Percentiles rank a stretch among this genome's conserved stretches.
phyloP scores from a whole-genome alignment of 768 basidiomycete species.

The Lactarius akahatsu region DNA sequence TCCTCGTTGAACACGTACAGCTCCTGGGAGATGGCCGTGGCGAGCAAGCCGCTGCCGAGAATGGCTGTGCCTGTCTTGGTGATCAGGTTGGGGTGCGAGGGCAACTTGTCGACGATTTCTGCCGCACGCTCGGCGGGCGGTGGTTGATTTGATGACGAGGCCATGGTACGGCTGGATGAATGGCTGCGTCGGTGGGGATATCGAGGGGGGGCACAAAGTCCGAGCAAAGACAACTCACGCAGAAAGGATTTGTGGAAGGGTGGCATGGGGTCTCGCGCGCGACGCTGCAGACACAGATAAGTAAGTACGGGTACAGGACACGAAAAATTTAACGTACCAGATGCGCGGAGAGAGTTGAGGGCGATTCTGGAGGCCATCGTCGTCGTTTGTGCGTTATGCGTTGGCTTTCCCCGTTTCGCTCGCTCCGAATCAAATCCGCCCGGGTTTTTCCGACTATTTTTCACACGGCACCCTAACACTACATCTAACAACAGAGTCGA shows the following conservation, averaged over 20 bases:
- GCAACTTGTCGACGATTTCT: constrained; percentile 85
- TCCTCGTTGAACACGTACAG: constrained; percentile 98
- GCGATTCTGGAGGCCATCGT: constrained; percentile 36
- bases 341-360: constrained; percentile 31
- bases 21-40: constrained; percentile 94
- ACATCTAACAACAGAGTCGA: neutral
- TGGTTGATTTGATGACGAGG: constrained; percentile 59
- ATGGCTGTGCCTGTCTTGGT: constrained; percentile 94
- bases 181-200: neutral
- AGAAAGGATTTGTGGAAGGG: constrained; percentile 46
- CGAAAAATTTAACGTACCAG: constrained; percentile 22
- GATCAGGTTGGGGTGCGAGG: constrained; percentile 81
- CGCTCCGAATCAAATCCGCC: neutral
- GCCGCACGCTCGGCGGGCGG: constrained; percentile 84
- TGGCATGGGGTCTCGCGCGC: constrained; percentile 38
- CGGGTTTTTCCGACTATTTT: neutral
- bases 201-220: constrained; percentile 21
- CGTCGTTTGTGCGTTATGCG: constrained; percentile 14
- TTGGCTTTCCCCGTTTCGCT: neutral
- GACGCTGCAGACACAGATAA: constrained; percentile 23
- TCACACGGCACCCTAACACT: neutral
- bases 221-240: constrained; percentile 41
- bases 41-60: constrained; percentile 84
- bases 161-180: constrained; percentile 1
- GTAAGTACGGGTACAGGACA: neutral